Base-by-base conservation (phyloP, 495 filamentous ascomycete species). In the Penicillium waksmanii region DNA sequence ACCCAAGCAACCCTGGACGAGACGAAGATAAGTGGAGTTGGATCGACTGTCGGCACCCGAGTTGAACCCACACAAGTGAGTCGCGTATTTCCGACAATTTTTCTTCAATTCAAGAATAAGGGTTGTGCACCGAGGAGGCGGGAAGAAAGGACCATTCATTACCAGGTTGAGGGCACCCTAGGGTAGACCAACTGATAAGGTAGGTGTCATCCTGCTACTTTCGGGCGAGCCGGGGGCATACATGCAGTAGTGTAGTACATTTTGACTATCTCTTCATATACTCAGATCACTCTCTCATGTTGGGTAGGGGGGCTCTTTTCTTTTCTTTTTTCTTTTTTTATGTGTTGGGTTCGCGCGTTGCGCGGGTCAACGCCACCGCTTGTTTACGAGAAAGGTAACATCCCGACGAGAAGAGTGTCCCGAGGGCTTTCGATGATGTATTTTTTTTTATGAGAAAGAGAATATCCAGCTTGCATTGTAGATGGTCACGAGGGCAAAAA, bases 41-140 rank as follows among this genome's bases (percentile, higher is more conserved):
- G 60, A 46, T 53, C 60, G 55, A 53, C 60, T 42, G 25, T 25
- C 43, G 47, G 34, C 47, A 50, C 9, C 21, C 21, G 43, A 49
- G 50, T 60, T 46, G 33, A 17, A 49, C 34, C 51, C 44, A 60
- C 31, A 60, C 34, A 44, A 17, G 3, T 44, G 7, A 17, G 42
- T 34, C 46, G 55, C 35, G 34, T 43, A 50, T 44, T 43, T 55
- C 52, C 43, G 15, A 9, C 13, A 25, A 5, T 47, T 19, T 19
- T 17, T 11, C 44, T 47, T 19, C 17, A 47, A 7, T 6, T 31
- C 27, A 31, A 31, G 27, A 31, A 47, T 21, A 5, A 9, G 12
- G 36, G 36, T n/a, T 38, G 36, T 38, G 36, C 5, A n/a, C 36
- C 36, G 36, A 38, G 3, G 27, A 4, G 4, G 23, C 23, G 27